Evolutionary conservation across 2,329 filamentous ascomycete genomes (phyloP).

Genomic region (Exophiala spinifera): DNA sequence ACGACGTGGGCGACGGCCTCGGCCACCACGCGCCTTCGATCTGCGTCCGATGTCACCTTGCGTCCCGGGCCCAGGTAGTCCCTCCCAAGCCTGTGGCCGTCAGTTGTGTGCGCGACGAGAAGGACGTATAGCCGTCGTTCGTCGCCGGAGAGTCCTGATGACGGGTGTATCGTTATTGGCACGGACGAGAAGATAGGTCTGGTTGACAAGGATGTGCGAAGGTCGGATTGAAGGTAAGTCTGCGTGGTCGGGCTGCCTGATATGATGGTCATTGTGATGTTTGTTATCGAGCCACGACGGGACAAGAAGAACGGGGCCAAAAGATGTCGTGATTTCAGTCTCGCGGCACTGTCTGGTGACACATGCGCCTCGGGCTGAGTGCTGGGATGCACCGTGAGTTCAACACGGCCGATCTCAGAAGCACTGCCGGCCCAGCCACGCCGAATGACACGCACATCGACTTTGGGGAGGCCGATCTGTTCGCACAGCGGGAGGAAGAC

Average conservation of each 20-base stretch:
- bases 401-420: conserved; percentile 47
- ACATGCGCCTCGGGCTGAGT: not conserved
- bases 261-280: conserved; percentile 40
- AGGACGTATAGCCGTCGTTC: conserved; percentile 52
- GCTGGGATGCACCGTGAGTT: conserved; percentile 45
- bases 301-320: conserved; percentile 37
- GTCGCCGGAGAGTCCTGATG: conserved; percentile 38
- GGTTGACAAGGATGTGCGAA: not conserved
- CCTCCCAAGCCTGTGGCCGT: conserved; percentile 48
- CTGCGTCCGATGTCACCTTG: conserved; percentile 29
- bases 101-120: conserved; percentile 51
- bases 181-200: conserved; percentile 1
- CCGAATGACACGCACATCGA: conserved; percentile 43
- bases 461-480: conserved; percentile 49
- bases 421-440: conserved; percentile 54
- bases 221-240: not conserved
- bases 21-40: conserved; percentile 21
- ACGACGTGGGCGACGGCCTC: conserved; percentile 45
- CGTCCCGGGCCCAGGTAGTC: conserved; percentile 49
- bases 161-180: conserved; percentile 9
- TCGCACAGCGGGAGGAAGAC: conserved; percentile 55
- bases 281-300: conserved; percentile 33
- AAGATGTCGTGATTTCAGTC: conserved; percentile 13
- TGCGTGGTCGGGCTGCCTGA: conserved; percentile 23
- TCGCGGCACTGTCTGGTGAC: not conserved